phyloP scores from a whole-genome alignment of 1,284 basidiomycete genomes.

The Pseudozyma hubeiensis region DNA sequence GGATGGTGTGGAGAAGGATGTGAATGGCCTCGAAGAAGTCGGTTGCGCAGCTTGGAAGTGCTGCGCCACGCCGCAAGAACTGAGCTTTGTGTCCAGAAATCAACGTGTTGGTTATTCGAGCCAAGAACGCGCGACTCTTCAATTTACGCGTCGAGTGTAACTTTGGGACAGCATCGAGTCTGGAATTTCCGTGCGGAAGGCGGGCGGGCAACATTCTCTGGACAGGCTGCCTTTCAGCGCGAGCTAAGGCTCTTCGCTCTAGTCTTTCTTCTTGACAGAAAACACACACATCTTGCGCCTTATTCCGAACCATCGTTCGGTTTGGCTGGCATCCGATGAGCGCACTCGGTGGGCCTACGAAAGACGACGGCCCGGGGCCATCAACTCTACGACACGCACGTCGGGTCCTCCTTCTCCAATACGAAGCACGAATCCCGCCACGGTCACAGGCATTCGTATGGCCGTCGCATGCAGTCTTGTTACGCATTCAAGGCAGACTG shows the following conservation, averaged over 20 bases:
- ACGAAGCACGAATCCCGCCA: slow-evolving; percentile 41
- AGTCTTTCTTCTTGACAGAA: no score
- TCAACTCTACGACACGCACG: slow-evolving; percentile 27
- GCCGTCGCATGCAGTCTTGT: slow-evolving; percentile 23
- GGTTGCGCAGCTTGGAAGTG: background rate
- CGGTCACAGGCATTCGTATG: slow-evolving; percentile 37
- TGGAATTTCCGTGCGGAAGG: slow-evolving; percentile 26
- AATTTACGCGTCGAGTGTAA: slow-evolving; percentile 49
- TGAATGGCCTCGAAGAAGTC: slow-evolving; percentile 1
- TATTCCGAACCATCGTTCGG: background rate
- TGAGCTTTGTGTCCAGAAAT: slow-evolving; percentile 24
- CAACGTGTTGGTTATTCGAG: slow-evolving; percentile 26
- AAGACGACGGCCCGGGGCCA: slow-evolving; percentile 22
- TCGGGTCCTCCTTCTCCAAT: slow-evolving; percentile 36
- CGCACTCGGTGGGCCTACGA: background rate
- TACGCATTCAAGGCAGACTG: slow-evolving; percentile 31
- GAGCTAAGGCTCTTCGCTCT: no score
- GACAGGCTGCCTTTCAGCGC: no score
- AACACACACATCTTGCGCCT: no score
- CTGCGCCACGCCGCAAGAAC: slow-evolving; percentile 11
- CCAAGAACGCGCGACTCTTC: slow-evolving; percentile 8
- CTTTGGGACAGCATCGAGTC: slow-evolving; percentile 10
- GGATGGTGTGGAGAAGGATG: slow-evolving; percentile 11
- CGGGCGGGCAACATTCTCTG: background rate
- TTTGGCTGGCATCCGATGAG: background rate